phyloP scores from a whole-genome alignment of 768 basidiomycete species.

The Suillus discolor region DNA sequence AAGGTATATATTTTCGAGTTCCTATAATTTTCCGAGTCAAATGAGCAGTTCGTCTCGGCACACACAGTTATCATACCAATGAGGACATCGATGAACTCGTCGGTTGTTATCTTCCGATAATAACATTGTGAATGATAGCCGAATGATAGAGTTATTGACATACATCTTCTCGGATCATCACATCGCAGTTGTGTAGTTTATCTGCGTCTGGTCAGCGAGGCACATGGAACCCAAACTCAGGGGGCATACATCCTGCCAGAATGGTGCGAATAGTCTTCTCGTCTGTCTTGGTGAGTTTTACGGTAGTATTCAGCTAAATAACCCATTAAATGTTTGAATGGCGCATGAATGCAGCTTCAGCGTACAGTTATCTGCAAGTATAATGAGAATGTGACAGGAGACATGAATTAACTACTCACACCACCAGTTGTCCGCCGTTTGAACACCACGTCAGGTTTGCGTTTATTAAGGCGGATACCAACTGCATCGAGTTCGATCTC shows the following conservation, averaged over 20 bases:
- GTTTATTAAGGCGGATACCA: conserved; percentile 91
- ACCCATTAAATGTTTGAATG: background rate
- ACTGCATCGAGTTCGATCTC: conserved; percentile 97
- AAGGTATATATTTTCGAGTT: conserved; percentile 93
- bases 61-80: conserved; percentile 56
- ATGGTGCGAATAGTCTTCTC: conserved; percentile 95
- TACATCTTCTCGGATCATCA: conserved; percentile 99
- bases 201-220: conserved; percentile 44
- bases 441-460: conserved; percentile 92
- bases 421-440: conserved; percentile 93
- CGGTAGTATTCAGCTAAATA: conserved; percentile 78
- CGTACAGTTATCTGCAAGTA: conserved; percentile 66
- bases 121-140: conserved; percentile 9
- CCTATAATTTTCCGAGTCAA: conserved; percentile 43
- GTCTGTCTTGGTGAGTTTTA: conserved; percentile 92
- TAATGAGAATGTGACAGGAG: conserved; percentile 13
- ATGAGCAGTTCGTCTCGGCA: background rate
- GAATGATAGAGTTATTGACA: conserved; percentile 22
- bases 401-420: conserved; percentile 45
- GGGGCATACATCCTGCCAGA: conserved; percentile 75
- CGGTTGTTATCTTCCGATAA: conserved; percentile 75
- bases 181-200: conserved; percentile 92
- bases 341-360: conserved; percentile 15
- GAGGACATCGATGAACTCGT: conserved; percentile 98
- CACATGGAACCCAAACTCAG: background rate